Base-by-base conservation (phyloP, 1,284 basidiomycete species). In the Malassezia furfur region DNA sequence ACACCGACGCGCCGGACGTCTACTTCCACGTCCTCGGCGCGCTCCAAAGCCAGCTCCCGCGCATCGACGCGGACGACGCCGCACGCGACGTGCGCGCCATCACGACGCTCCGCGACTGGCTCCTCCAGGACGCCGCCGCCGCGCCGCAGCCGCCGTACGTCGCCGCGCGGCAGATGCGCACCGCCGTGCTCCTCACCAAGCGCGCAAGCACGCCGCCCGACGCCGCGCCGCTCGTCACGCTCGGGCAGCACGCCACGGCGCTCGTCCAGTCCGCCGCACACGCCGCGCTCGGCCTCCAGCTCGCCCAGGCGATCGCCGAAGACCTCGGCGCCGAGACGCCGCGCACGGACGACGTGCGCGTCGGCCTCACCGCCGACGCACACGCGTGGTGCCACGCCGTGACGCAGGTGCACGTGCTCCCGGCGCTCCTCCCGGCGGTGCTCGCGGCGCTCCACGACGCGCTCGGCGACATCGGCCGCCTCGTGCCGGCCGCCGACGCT, bases 371-470 rank as follows among this genome's bases (percentile, higher is more conserved):
- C 14, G 43, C 56, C 21, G 60, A 60, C 14, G 62, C 64, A 49
- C 65, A 66, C 46, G 54, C 61, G 19, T 65, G 66, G 44, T 70
- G 63, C 61, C 68, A 68, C 41, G 50, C 61, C 8, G 57, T 64
- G n/a, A 51, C 63, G 15, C 62, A 57, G 45, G 49, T 52, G 46
- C 43, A 43, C 14, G 21, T 30, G 5, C 15, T 48, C 15, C 51
- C 46, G 30, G n/a, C 15, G 14, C 19, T 59, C 1, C 36, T 59
- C 6, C 50, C 52, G 10, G 17, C 28, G 12, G 35, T 48, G 25
- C 25, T 51, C 19, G 10, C 11, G 32, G 40, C 38, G 21, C 22
- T 50, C 19, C 28, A 47, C 17, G 30, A 12, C 25, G 28, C 36
- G 14, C 36, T 17, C 4, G 36, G 44, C n/a, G 30, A 40, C 41